These are phyloP conservation scores for Coemansia sp. DNA, from an alignment of 192 early-diverging fungal species.

Conservation along the genomic window DNA sequence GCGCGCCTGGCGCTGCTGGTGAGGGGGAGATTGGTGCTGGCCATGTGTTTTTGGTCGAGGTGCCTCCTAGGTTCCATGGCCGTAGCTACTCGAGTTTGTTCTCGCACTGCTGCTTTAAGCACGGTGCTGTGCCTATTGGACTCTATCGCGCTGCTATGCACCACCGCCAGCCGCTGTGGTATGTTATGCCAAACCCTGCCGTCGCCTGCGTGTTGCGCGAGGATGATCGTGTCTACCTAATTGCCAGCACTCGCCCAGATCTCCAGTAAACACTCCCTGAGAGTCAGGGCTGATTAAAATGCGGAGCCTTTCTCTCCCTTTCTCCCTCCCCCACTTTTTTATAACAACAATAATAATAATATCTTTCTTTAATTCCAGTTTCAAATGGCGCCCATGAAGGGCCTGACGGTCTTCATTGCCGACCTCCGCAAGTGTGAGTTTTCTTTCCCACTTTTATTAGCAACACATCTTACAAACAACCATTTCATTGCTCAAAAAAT, in stretches of 20 bases:
- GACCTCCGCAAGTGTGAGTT: conserved; percentile 97
- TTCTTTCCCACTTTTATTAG: neutral
- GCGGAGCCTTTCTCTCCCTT: neutral
- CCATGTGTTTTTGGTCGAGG: conserved; percentile 52
- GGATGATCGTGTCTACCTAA: conserved; percentile 62
- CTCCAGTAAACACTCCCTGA: conserved; percentile 21
- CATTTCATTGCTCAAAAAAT: neutral
- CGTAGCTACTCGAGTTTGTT: conserved; percentile 57
- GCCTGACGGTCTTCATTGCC: conserved; percentile 93
- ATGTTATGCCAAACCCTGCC: conserved; percentile 64
- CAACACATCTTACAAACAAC: neutral
- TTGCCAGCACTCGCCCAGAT: conserved; percentile 37
- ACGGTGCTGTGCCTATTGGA: conserved; percentile 59
- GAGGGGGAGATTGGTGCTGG: conserved; percentile 15
- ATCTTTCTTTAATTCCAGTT: conserved; percentile 1
- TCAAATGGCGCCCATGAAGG: conserved; percentile 74
- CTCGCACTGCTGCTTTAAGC: conserved; percentile 51
- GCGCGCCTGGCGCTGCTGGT: conserved; percentile 1
- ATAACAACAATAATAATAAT: neutral
- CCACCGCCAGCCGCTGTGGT: conserved; percentile 56
- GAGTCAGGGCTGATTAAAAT: neutral
- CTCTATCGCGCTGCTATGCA: conserved; percentile 64
- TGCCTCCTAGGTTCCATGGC: conserved; percentile 53
- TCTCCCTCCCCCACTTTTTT: neutral
- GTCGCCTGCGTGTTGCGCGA: conserved; percentile 53